phyloP scores from a whole-genome alignment of 805 yeast genomes.

The Starmerella floris region DNA sequence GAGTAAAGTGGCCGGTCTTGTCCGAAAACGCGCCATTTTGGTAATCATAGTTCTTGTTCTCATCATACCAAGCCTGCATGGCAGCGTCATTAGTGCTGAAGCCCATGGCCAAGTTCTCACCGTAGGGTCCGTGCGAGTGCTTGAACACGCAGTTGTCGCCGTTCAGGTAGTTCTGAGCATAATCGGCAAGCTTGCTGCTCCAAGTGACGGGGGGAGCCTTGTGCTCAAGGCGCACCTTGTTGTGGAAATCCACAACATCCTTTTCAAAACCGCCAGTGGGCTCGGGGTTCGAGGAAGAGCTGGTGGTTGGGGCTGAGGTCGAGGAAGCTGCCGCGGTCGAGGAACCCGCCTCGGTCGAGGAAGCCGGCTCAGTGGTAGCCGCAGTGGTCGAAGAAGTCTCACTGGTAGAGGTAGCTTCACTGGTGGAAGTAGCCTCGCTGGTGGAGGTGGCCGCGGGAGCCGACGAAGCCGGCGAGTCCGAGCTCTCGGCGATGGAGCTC shows the following conservation, averaged over 20 bases:
- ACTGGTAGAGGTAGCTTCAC: constrained; percentile 19
- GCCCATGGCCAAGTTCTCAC: constrained; percentile 70
- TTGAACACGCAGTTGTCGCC: constrained; percentile 42
- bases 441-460: constrained; percentile 1
- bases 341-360: constrained; percentile 19
- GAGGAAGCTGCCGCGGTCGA: constrained; percentile 15
- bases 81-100: constrained; percentile 40
- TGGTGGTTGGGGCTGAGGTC: constrained; percentile 15
- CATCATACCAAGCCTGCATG: constrained; percentile 63
- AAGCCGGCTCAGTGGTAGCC: constrained; percentile 16
- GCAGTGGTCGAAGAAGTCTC: constrained; percentile 16
- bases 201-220: constrained; percentile 40
- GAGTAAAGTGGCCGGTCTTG: constrained; percentile 70
- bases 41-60: constrained; percentile 41
- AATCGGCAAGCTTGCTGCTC: constrained; percentile 37
- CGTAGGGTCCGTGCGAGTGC: constrained; percentile 55
- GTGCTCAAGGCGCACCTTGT: constrained; percentile 43
- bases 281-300: constrained; percentile 13
- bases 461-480: background rate
- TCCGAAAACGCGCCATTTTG: constrained; percentile 34
- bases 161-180: constrained; percentile 38
- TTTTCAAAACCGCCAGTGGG: constrained; percentile 13
- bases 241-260: constrained; percentile 46
- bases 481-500: background rate
- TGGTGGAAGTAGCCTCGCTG: constrained; percentile 1